Conservation (phyloP, 495 filamentous ascomycete genomes). For the Filosporella fistucella region DNA sequence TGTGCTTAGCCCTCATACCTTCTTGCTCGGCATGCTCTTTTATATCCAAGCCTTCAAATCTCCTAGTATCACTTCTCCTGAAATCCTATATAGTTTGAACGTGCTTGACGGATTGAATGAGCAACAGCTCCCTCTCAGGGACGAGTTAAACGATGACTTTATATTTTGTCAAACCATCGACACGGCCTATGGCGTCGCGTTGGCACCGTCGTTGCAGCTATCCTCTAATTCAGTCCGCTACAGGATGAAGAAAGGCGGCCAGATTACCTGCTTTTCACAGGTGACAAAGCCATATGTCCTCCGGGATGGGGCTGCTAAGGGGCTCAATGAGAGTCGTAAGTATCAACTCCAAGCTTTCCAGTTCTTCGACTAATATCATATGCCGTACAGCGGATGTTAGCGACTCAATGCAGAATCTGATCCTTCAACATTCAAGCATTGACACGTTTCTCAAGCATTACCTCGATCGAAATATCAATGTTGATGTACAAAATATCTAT, state of each 20-base stretch:
- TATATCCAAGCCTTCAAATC: conserved; percentile 27
- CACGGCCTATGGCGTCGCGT: conserved; percentile 16
- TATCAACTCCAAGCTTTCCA: conserved; percentile 5
- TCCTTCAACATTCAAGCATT: conserved; percentile 32
- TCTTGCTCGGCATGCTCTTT: conserved; percentile 30
- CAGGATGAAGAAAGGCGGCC: conserved; percentile 21
- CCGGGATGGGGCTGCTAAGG: conserved; percentile 24
- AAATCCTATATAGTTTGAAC: conserved; percentile 29
- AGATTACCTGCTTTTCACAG: conserved; percentile 26
- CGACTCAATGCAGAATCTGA: conserved; percentile 36
- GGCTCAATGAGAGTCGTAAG: conserved; percentile 25
- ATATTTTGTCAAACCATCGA: conserved; percentile 22
- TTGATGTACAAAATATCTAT: conserved; percentile 32
- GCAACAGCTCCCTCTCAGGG: conserved; percentile 27
- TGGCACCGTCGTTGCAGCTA: conserved; percentile 18
- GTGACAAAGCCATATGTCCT: conserved; percentile 23
- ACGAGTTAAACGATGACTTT: conserved; percentile 23
- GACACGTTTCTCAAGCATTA: conserved; percentile 34
- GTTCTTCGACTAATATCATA: background rate
- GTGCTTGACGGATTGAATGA: conserved; percentile 27
- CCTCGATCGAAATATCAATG: conserved; percentile 27
- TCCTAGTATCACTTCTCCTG: conserved; percentile 22
- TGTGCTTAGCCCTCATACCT: conserved; percentile 20
- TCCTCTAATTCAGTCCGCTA: conserved; percentile 18
- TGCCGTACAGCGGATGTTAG: conserved; percentile 27